A percentile compares a stretch with the other conserved stretches of the same genome.
These are phyloP conservation scores for Wallacemonas sp. DNA, from an alignment of 208 protist species.

Conservation along the genomic window DNA sequence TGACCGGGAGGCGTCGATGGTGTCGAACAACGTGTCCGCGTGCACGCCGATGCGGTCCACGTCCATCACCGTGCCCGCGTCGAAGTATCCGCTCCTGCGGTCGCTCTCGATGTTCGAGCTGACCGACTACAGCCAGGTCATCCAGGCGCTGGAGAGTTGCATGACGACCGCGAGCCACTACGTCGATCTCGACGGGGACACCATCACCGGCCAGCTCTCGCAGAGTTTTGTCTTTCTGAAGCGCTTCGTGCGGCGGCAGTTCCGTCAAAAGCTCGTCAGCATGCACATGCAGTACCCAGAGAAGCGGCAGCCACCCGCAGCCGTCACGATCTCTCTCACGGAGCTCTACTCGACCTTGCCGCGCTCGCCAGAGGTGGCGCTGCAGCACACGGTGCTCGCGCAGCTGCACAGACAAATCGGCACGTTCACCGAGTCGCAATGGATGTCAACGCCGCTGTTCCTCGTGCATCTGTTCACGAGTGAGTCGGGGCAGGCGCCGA, in stretches of 20 bases:
- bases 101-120: slow-evolving; percentile 35
- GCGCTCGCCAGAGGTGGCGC: slow-evolving; percentile 68
- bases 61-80: slow-evolving; percentile 18
- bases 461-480: slow-evolving; percentile 84
- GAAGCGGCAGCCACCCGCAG: slow-evolving; percentile 33
- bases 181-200: slow-evolving; percentile 81
- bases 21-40: slow-evolving; percentile 12
- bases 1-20: slow-evolving; percentile 14
- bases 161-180: slow-evolving; percentile 87
- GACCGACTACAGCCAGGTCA: slow-evolving; percentile 58
- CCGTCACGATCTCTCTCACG: slow-evolving; percentile 72
- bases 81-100: slow-evolving; percentile 56
- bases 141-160: slow-evolving; percentile 83
- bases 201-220: slow-evolving; percentile 64
- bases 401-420: slow-evolving; percentile 91
- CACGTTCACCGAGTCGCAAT: slow-evolving; percentile 62
- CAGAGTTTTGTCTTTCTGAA: slow-evolving; percentile 82
- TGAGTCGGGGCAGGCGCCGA: slow-evolving; percentile 70
- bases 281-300: slow-evolving; percentile 70
- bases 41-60: slow-evolving; percentile 13
- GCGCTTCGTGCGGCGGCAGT: slow-evolving; percentile 76
- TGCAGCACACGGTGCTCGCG: slow-evolving; percentile 77
- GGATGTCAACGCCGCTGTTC: slow-evolving; percentile 71
- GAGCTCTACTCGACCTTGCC: slow-evolving; percentile 78
- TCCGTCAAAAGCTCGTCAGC: slow-evolving; percentile 64